Evolutionary conservation across 108 stramenopile genomes (phyloP), one percentile per base, ranked within the genome.

Genomic region (Tribonema minus): DNA sequence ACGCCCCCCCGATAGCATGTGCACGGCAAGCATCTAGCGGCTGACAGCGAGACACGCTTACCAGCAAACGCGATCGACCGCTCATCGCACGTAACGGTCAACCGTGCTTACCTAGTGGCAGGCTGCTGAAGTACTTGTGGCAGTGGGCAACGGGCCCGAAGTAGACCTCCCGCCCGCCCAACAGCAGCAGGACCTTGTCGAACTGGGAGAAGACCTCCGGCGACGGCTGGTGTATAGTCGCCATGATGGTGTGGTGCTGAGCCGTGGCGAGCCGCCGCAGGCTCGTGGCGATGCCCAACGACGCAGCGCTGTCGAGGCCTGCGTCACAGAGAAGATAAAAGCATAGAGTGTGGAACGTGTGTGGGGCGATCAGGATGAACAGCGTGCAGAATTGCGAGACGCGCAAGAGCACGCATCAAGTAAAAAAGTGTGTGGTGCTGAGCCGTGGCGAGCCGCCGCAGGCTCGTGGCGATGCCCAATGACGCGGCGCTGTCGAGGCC

Each of bases 181-280:
- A 74, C 30, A 93, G 78, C 0, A 93, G 66, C 20, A 93, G 88
- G 78, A 77, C 37, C 90, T 79, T 78, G 74, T 93, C 91, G 72
- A 92, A 93, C 71, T 84, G 75, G 31, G 89, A 80, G 69, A 88
- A 93, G 67, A 92, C 91, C 34, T 72, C 86, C 32, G 87, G 81
- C 4, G 89, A 81, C 39, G 92, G 92, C 71, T 91, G 91, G 72
- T 93, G 92, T 61, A 93, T 91, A 0, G 91, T 90, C 40, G 71
- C 39, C 9, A 83, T 36, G 23, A 91, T 85, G 7, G 91, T 90
- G 37, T 88, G 90, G 23, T 88, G 82, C 33, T 87, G 88, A n/a
- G 89, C 89, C 34, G 26, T 4, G 27, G 46, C 25, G 25, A 66
- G 46, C 46, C 41, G 40, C 64, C 64, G 64, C 15, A 64, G 37